Conservation (phyloP, 2,329 filamentous ascomycete genomes). For the Elsinoe perseae region DNA sequence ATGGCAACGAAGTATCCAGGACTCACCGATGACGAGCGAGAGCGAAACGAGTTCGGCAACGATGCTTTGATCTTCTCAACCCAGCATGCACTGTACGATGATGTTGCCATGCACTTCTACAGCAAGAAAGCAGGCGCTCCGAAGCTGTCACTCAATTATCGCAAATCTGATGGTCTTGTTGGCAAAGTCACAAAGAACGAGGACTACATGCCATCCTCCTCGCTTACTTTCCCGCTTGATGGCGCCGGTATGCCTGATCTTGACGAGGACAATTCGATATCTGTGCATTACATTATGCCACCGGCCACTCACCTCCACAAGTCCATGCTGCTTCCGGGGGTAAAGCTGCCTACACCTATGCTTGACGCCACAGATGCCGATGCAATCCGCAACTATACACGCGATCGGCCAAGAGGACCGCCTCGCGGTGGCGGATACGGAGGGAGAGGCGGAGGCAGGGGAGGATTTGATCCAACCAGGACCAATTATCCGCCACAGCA, state of each 20-base stretch:
- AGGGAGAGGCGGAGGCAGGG: slow-evolving; percentile 19
- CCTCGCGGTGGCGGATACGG: slow-evolving; percentile 25
- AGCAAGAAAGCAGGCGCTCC: slow-evolving; percentile 70
- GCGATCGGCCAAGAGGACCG: slow-evolving; percentile 46
- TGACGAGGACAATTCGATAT: slow-evolving; percentile 79
- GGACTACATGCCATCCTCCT: slow-evolving; percentile 74
- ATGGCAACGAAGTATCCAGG: slow-evolving; percentile 77
- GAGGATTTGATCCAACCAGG: slow-evolving; percentile 12
- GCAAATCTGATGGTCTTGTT: slow-evolving; percentile 66
- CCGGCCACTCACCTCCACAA: slow-evolving; percentile 68
- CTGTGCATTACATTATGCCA: slow-evolving; percentile 82
- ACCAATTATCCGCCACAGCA: slow-evolving; percentile 15
- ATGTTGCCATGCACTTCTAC: slow-evolving; percentile 78
- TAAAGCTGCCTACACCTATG: slow-evolving; percentile 62
- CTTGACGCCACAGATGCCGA: slow-evolving; percentile 72
- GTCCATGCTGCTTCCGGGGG: slow-evolving; percentile 84
- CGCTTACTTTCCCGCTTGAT: slow-evolving; percentile 69
- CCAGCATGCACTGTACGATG: slow-evolving; percentile 74
- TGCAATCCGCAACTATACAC: slow-evolving; percentile 58
- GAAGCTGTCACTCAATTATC: slow-evolving; percentile 65
- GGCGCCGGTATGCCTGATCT: slow-evolving; percentile 64
- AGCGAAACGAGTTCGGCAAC: slow-evolving; percentile 69
- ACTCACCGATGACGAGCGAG: slow-evolving; percentile 66
- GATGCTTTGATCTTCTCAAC: slow-evolving; percentile 82
- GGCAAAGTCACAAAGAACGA: slow-evolving; percentile 77